Percentiles rank a stretch among this genome's conserved stretches.
Conservation (phyloP, 1,139 yeast species). For the Williopsis jadinii region DNA sequence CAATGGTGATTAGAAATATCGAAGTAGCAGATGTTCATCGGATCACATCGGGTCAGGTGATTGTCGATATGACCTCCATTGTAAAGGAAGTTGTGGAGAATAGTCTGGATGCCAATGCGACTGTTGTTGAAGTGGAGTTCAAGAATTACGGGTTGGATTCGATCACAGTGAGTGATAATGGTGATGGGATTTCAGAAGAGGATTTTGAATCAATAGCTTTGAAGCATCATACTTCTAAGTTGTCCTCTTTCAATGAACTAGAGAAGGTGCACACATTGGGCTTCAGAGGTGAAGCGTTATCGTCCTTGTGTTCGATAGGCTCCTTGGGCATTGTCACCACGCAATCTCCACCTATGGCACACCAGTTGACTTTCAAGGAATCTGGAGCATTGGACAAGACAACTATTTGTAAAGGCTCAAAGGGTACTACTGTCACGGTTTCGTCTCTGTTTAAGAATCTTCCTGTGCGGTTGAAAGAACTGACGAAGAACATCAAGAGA, state of each 20-base stretch:
- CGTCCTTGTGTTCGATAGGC: slow-evolving; percentile 64
- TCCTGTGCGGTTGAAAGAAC: slow-evolving; percentile 71
- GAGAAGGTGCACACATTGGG: slow-evolving; percentile 53
- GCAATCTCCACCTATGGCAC: slow-evolving; percentile 51
- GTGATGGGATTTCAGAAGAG: slow-evolving; percentile 55
- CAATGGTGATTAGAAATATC: slow-evolving; percentile 5
- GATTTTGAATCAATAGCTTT: slow-evolving; percentile 61
- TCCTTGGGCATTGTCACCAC: slow-evolving; percentile 49
- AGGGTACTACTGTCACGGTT: slow-evolving; percentile 54
- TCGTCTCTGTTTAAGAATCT: slow-evolving; percentile 50
- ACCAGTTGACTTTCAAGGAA: slow-evolving; percentile 42
- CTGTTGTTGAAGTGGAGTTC: slow-evolving; percentile 58
- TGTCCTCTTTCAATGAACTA: slow-evolving; percentile 51
- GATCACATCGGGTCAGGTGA: slow-evolving; percentile 91
- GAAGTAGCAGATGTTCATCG: slow-evolving; percentile 43
- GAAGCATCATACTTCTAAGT: slow-evolving; percentile 78
- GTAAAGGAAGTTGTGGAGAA: slow-evolving; percentile 86
- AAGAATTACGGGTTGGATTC: slow-evolving; percentile 70
- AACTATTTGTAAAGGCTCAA: slow-evolving; percentile 41
- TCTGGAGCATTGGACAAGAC: slow-evolving; percentile 42
- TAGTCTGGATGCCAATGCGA: slow-evolving; percentile 70
- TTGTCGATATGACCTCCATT: slow-evolving; percentile 67
- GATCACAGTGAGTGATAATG: slow-evolving; percentile 70
- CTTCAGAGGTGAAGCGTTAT: slow-evolving; percentile 81
- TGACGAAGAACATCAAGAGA: slow-evolving; percentile 57